Base-by-base conservation (phyloP, 2,329 filamentous ascomycete species). In the Trichoderma semiorbis region DNA sequence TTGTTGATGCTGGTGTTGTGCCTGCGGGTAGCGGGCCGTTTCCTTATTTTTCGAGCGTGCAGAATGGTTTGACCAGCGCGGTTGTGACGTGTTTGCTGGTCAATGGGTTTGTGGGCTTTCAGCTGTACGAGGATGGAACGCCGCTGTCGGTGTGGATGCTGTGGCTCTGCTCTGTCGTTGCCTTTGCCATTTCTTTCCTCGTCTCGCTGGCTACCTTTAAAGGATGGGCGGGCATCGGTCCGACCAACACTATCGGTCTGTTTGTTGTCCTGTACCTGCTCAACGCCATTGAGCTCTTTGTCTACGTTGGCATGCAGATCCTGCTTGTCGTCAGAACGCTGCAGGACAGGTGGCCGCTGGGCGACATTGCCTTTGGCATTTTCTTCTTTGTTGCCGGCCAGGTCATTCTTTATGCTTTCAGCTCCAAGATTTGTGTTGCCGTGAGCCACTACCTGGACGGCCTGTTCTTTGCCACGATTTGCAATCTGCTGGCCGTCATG, bases 21-120 rank as follows among this genome's bases (percentile, higher is more conserved):
- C 94, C 95, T 5, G 93, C 95, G 1, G 92, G 92, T 71, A 94
- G 91, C 66, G 86, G 84, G 2, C 88, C 93, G 1, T 98, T 95
- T 78, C 92, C 95, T 0, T 99, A 97, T 85, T 98, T 99, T 79
- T 92, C 93, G 75, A 93, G 94, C 12, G 89, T 92, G 7, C 96
- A 99, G 78, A 92, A 91, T 74, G 96, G 95, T 16, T 85, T 99
- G 68, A 86, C 91, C 26, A 97, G 94, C 43, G 93, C 96, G 1
- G 87, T 97, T 32, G 92, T 96, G 80, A 95, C 94, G 30, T 97
- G 92, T 80, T 86, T 99, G 70, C 85, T 98, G 77, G 95, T 99
- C 85, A 98, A 98, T 81, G 96, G 96, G 57, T 99, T 99, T 79
- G 95, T 99, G 69, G 96, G 96, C 39, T 99, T 99, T 83, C 96